These are phyloP conservation scores for Blepharisma japonicum DNA, from an alignment of 73 alveolate species.

Conservation along the genomic window DNA sequence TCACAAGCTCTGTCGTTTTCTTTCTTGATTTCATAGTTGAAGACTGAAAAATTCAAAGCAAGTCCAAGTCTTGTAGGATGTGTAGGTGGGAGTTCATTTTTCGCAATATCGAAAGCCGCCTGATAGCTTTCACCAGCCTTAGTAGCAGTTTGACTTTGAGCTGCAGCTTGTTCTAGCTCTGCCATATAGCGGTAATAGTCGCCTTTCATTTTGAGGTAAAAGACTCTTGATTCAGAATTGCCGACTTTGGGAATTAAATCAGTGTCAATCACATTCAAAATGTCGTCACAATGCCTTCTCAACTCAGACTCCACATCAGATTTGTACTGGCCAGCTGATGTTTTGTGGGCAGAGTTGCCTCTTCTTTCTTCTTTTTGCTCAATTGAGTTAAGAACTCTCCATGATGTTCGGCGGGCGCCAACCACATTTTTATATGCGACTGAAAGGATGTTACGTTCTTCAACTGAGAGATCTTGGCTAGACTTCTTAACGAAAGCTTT, in stretches of 20 bases:
- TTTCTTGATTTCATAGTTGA: slow-evolving; percentile 50
- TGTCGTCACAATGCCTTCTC: background rate
- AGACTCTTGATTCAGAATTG: slow-evolving; percentile 49
- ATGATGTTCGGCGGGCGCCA: slow-evolving; percentile 47
- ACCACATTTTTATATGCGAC: slow-evolving; percentile 53
- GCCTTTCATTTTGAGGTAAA: slow-evolving; percentile 53
- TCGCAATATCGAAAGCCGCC: slow-evolving; percentile 45
- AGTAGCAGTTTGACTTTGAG: slow-evolving; percentile 31
- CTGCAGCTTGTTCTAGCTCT: slow-evolving; percentile 43
- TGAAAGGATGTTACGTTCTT: slow-evolving; percentile 53
- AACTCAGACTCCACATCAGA: slow-evolving; percentile 20
- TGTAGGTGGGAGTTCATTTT: slow-evolving; percentile 30
- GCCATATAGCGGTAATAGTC: slow-evolving; percentile 56
- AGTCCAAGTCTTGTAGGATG: slow-evolving; percentile 48
- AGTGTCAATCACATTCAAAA: no score
- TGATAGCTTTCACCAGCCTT: slow-evolving; percentile 33
- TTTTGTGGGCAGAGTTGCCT: no score
- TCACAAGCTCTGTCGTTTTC: slow-evolving; percentile 44
- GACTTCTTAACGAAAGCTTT: slow-evolving; percentile 36
- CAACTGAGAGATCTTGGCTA: slow-evolving; percentile 53
- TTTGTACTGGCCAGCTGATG: no score
- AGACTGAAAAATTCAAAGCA: slow-evolving; percentile 45
- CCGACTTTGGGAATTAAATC: slow-evolving; percentile 8
- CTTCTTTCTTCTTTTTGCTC: slow-evolving; percentile 40
- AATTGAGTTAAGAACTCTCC: slow-evolving; percentile 54